Evolutionary conservation across 2,329 filamentous ascomycete genomes (phyloP), one percentile per base, ranked within the genome.

Genomic region (Aspergillus texensis): DNA sequence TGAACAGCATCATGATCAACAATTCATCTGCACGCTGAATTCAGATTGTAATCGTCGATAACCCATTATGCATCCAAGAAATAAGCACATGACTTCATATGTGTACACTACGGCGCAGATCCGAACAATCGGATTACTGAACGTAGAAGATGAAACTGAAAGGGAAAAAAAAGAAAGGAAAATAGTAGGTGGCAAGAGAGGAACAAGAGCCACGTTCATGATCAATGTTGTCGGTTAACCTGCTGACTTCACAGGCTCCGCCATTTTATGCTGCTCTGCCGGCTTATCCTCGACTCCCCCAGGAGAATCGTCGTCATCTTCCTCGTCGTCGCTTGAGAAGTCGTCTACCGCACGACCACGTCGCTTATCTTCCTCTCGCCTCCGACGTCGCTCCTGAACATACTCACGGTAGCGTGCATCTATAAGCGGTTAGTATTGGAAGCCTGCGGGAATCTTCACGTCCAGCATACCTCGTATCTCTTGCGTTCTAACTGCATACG

Each of bases 401-500:
- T 77, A 71, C 39, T 76, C 76, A 61, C 75, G 74, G 59, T 78
- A 72, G n/a, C 77, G 77, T 28, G 71, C 65, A 60, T 78, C 78
- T 80, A 62, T 57, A 21, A 30, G 16, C 36, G 58, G 58, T 74
- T 62, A 64, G 65, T 65, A 62, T 54, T 24, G 19, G 16, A 52
- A 12, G 6, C 2, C 16, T 19, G 28, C 6, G 10, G 26, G 36
- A 39, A 32, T 12, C 3, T 43, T 48, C 19, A 14, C 48, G 14
- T 26, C 21, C 30, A 19, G 77, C 85, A 73, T 82, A 92, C 91
- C 91, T 87, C 93, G 86, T 65, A 97, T 87, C 73, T 92, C 88
- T 68, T 89, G 88, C 11, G 94, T 97, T 56, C 90, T 90, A 66
- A 89, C 86, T 14, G 93, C 93, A 74, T 96, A 93, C 39, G 88